These are phyloP conservation scores for Ensete ventricosum DNA, from an alignment of 176 grass and related monocot species.

Conservation along the genomic window DNA sequence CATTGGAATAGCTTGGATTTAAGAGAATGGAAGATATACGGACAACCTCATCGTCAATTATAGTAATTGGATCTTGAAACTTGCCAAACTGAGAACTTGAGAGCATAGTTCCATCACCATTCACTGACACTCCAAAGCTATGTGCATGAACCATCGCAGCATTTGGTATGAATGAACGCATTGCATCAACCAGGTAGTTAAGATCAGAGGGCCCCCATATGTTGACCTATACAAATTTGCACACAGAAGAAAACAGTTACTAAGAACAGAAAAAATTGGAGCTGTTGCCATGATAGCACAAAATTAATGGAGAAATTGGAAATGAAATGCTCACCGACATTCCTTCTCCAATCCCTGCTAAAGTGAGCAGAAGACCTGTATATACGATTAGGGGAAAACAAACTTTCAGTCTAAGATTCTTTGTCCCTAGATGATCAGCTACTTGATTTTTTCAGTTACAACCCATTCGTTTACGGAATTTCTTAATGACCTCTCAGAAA, in stretches of 20 bases:
- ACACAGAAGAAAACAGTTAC: conserved; percentile 8
- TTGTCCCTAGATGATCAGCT: background rate
- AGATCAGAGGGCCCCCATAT: conserved; percentile 98
- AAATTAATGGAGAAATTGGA: conserved; percentile 10
- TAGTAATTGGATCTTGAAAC: conserved; percentile 38
- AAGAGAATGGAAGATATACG: conserved; percentile 77
- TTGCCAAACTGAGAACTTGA: conserved; percentile 20
- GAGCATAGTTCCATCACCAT: conserved; percentile 19
- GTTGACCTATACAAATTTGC: conserved; percentile 51
- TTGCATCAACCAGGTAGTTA: conserved; percentile 66
- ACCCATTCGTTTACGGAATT: background rate
- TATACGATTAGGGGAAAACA: conserved; percentile 3
- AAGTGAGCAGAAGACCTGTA: conserved; percentile 74
- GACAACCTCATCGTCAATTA: conserved; percentile 90
- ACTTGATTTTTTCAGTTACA: background rate
- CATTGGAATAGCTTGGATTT: conserved; percentile 36
- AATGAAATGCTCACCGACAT: conserved; percentile 60
- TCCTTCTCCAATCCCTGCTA: conserved; percentile 89
- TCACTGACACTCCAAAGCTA: conserved; percentile 53
- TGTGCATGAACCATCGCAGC: conserved; percentile 93
- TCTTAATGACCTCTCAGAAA: background rate
- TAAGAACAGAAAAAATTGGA: background rate
- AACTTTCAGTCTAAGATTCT: background rate
- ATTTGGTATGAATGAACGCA: conserved; percentile 88
- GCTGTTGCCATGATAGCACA: background rate